phyloP scores from a whole-genome alignment of 225 moss, liverwort and hornwort species.

The Bryum argenteum region DNA sequence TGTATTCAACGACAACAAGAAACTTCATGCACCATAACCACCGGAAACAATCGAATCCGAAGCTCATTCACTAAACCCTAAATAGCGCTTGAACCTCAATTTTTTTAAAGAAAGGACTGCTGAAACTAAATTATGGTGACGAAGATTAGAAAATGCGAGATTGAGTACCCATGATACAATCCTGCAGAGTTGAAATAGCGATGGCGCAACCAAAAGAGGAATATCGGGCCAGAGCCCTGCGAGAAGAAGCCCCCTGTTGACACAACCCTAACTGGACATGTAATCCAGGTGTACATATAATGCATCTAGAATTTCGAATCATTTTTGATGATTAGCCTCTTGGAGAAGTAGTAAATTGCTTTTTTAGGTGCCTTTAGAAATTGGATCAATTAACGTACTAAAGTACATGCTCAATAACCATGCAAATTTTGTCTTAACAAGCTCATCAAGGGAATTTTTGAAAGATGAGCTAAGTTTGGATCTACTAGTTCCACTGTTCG shows the following conservation, averaged over 20 bases:
- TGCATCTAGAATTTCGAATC: too few relatives aligned
- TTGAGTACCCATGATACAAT: slow-evolving; percentile 22
- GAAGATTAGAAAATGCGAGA: not conserved
- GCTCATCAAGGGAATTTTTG: too few relatives aligned
- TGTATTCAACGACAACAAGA: slow-evolving; percentile 1
- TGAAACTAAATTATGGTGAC: not conserved
- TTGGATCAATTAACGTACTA: too few relatives aligned
- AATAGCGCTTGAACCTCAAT: not conserved
- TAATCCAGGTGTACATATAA: too few relatives aligned
- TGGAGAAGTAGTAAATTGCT: too few relatives aligned
- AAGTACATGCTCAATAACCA: too few relatives aligned
- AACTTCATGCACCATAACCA: not conserved
- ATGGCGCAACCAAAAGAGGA: not conserved
- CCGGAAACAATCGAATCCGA: not conserved
- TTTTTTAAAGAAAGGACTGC: not conserved
- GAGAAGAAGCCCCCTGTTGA: not conserved
- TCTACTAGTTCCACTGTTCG: too few relatives aligned
- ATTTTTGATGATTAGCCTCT: too few relatives aligned
- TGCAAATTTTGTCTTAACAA: too few relatives aligned
- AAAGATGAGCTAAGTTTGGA: too few relatives aligned
- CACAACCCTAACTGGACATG: slow-evolving; percentile 4
- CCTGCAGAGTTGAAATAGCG: not conserved
- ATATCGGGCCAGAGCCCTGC: rapidly evolving
- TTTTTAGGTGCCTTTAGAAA: too few relatives aligned
- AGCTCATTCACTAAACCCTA: slow-evolving; percentile 5